Base-by-base conservation (phyloP, 345 rosid genomes). In the Capsella bursapastoris region DNA sequence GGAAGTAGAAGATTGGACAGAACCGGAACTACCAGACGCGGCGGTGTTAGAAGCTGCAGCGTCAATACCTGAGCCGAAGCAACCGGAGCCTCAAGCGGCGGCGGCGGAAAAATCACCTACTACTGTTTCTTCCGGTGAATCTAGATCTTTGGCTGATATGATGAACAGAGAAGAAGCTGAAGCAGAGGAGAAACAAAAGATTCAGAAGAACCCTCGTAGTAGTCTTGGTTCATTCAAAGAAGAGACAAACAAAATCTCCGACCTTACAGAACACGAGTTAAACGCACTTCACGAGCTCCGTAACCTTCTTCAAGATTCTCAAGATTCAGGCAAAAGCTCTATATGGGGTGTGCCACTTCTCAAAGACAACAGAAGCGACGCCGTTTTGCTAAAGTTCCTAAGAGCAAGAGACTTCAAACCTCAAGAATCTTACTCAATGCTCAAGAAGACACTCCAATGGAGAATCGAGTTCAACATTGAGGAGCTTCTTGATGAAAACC, bases 391-490 rank as follows among this genome's bases (percentile, higher is more conserved):
- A 14, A 91, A 91, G 61, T 90, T 88, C 80, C 62, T 91, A 16
- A 78, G 97, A 50, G 98, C 98, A 0, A 85, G 96, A 66, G 98
- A 94, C 65, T 94, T 94, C 75, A 89, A 85, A 69, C 86, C 74
- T 1, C 82, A 80, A 72, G 96, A 94, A 18, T 91, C 97, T 4
- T 86, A 87, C 73, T 52, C 78, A 16, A 91, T 94, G 97, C 77
- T 94, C 31, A 86, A 78, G 80, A 89, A 86, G 68, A 91, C 97
- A 4, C 72, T 89, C 38, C 78, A 71, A 18, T 94, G 97, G 98
- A 83, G 98, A 68, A 81, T 65, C 25, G 84, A 83, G 12, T 94
- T 94, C 69, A 80, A 82, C 45, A 87, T 88, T 43, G 82, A 79
- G 16, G 79, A 79, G 72, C 73, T 79, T 57, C 59, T 79, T 3